Conservation (phyloP, 163 green algal species). For the Scenedesmus sp. region DNA sequence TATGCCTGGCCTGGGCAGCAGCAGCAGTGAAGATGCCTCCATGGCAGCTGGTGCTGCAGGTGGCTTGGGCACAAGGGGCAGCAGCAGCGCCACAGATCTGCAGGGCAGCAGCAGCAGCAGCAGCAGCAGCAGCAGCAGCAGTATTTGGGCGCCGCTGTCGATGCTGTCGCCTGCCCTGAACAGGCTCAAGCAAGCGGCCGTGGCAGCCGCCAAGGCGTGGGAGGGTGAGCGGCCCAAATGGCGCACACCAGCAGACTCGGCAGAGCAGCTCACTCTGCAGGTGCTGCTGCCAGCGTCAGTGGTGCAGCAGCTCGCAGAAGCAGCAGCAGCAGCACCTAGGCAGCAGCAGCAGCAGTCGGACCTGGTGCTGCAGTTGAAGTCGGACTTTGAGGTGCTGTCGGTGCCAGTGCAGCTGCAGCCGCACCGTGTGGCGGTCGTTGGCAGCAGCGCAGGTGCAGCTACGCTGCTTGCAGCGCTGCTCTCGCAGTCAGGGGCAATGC, state of each 20-base stretch:
- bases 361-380: constrained; percentile 22
- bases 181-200: constrained; percentile 24
- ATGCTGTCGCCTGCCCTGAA: neutral
- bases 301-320: constrained; percentile 25
- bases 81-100: neutral
- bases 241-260: constrained; percentile 12
- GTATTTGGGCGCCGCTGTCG: neutral
- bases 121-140: constrained; percentile 46
- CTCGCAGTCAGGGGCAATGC: constrained; percentile 21
- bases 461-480: constrained; percentile 30
- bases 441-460: constrained; percentile 17
- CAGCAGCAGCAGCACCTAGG: neutral
- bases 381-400: constrained; percentile 20
- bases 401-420: constrained; percentile 31
- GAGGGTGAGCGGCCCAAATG: constrained; percentile 29
- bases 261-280: constrained; percentile 5
- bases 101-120: constrained; percentile 4
- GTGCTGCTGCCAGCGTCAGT: constrained; percentile 44
- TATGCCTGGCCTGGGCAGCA: neutral
- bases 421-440: constrained; percentile 1
- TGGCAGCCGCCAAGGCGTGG: constrained; percentile 37
- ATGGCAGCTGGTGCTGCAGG: neutral
- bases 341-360: neutral
- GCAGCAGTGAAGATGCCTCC: neutral
- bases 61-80: no score